Evolutionary conservation across 192 early-diverging fungal genomes (phyloP).

Genomic region (Linnemannia schmuckeri): DNA sequence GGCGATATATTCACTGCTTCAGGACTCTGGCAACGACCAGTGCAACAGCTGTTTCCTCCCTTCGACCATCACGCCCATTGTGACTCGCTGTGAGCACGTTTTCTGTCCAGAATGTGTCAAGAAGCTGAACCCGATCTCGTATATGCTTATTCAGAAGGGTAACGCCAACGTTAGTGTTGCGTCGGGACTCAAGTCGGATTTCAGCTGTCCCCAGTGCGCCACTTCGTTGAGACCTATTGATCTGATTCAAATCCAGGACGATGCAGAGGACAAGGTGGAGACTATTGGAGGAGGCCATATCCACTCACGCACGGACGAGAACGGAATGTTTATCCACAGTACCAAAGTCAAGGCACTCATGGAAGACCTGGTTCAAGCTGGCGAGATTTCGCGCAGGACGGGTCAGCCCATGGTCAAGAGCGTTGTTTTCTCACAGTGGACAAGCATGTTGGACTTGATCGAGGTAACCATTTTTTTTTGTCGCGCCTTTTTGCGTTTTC

Average conservation of each 20-base stretch:
- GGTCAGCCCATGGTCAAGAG: conserved; percentile 66
- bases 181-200: conserved; percentile 45
- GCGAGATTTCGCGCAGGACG: conserved; percentile 23
- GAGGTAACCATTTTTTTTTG: conserved; percentile 53
- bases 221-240: conserved; percentile 39
- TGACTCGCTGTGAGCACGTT: conserved; percentile 57
- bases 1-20: conserved; percentile 37
- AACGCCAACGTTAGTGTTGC: conserved; percentile 42
- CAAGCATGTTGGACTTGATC: conserved; percentile 85
- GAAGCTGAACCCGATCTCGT: conserved; percentile 37
- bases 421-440: conserved; percentile 98
- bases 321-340: conserved; percentile 55
- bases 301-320: conserved; percentile 33
- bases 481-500: neutral
- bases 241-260: conserved; percentile 65
- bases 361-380: conserved; percentile 47
- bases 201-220: conserved; percentile 62
- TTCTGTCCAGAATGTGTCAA: conserved; percentile 58
- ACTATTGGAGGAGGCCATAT: conserved; percentile 26
- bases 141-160: conserved; percentile 41
- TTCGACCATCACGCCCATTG: conserved; percentile 35
- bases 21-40: conserved; percentile 56
- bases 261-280: conserved; percentile 53
- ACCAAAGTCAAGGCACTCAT: conserved; percentile 68
- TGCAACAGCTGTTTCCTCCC: conserved; percentile 46